Percentiles rank a stretch among this genome's conserved stretches.
These are phyloP conservation scores for Neofusicoccum ribis DNA, from an alignment of 2,329 filamentous ascomycete genomes.

Conservation along the genomic window DNA sequence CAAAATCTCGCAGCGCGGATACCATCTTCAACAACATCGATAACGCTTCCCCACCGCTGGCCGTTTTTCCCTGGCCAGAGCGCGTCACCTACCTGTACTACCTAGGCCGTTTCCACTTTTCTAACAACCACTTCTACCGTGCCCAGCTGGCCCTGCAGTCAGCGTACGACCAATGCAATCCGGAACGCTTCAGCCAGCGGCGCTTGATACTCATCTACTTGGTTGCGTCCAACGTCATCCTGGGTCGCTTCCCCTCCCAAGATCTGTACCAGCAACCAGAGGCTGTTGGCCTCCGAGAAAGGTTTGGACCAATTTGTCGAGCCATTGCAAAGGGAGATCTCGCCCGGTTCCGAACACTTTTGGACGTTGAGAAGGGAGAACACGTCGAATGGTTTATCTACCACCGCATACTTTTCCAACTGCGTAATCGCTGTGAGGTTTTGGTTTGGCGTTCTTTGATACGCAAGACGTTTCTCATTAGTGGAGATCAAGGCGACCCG, in stretches of 20 bases:
- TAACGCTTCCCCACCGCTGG: constrained; percentile 76
- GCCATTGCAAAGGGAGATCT: constrained; percentile 76
- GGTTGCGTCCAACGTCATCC: constrained; percentile 76
- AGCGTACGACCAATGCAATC: constrained; percentile 72
- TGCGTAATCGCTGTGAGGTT: constrained; percentile 75
- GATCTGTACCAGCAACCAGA: constrained; percentile 69
- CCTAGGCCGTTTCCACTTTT: constrained; percentile 84
- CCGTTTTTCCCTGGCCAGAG: constrained; percentile 80
- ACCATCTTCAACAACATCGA: constrained; percentile 89
- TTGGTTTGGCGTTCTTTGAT: constrained; percentile 82
- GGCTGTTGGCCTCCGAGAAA: constrained; percentile 61
- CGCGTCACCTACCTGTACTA: constrained; percentile 94
- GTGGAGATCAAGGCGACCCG: constrained; percentile 66
- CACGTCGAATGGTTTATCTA: constrained; percentile 66
- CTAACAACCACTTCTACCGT: constrained; percentile 78
- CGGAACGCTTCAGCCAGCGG: constrained; percentile 64
- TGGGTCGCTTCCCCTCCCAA: constrained; percentile 77
- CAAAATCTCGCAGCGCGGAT: constrained; percentile 78
- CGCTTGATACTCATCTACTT: constrained; percentile 80
- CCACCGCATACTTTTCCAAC: constrained; percentile 72
- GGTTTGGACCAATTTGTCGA: constrained; percentile 72
- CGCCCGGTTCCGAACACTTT: constrained; percentile 67
- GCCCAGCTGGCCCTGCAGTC: constrained; percentile 74
- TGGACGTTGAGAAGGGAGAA: constrained; percentile 36
- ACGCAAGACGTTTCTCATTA: constrained; percentile 74